A percentile compares a stretch with the other conserved stretches of the same genome.
Evolutionary conservation across 1,139 yeast genomes (phyloP).

Genomic region (Kodamaea plutei): DNA sequence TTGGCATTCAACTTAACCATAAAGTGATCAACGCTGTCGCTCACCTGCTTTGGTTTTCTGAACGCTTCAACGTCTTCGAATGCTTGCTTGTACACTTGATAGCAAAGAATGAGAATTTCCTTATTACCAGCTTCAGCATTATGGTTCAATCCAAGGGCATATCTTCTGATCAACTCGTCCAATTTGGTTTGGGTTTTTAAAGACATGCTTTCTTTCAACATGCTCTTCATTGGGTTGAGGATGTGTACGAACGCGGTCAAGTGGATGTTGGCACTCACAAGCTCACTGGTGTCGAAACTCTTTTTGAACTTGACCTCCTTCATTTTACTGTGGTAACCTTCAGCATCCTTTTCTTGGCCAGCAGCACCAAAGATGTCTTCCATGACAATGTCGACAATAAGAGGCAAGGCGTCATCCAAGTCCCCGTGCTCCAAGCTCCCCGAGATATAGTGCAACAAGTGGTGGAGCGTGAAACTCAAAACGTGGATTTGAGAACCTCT

Average conservation of each 20-base stretch:
- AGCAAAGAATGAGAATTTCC: conserved; percentile 66
- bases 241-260: conserved; percentile 57
- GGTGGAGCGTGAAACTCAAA: conserved; percentile 81
- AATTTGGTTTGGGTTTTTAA: conserved; percentile 69
- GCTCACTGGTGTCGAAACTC: conserved; percentile 83
- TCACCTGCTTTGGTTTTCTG: conserved; percentile 12
- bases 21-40: conserved; percentile 52
- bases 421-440: conserved; percentile 60
- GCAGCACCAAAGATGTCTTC: conserved; percentile 91
- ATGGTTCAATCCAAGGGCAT: conserved; percentile 70
- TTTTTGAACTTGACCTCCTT: conserved; percentile 88
- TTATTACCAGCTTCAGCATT: conserved; percentile 59
- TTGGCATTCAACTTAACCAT: conserved; percentile 63
- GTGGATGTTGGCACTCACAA: conserved; percentile 64
- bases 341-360: conserved; percentile 93
- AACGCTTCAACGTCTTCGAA: conserved; percentile 23
- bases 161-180: conserved; percentile 73
- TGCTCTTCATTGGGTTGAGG: conserved; percentile 64
- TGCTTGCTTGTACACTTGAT: conserved; percentile 64
- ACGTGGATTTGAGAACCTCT: conserved; percentile 95
- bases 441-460: conserved; percentile 53
- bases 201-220: conserved; percentile 63
- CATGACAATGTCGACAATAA: conserved; percentile 74
- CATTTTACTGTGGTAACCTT: conserved; percentile 81
- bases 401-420: conserved; percentile 60